phyloP scores from a whole-genome alignment of 1,284 basidiomycete species.

The Fomes fomentarius region DNA sequence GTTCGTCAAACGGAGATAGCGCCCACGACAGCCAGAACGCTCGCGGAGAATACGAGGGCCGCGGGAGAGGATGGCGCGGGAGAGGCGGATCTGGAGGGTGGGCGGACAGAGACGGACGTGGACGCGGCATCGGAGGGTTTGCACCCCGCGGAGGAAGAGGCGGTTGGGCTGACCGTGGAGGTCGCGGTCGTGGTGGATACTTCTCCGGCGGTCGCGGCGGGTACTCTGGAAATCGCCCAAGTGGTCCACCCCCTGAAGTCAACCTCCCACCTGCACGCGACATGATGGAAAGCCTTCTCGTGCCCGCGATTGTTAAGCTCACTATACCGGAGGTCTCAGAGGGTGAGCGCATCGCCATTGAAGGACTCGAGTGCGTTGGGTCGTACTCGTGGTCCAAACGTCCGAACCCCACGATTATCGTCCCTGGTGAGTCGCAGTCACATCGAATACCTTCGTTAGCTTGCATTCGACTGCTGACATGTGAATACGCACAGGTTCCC shows the following conservation, averaged over 20 bases:
- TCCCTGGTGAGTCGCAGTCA: conserved; percentile 54
- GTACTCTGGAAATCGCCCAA: not conserved
- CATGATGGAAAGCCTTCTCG: conserved; percentile 11
- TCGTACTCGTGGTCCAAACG: conserved; percentile 56
- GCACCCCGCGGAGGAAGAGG: not conserved
- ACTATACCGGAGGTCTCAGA: not conserved
- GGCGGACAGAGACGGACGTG: not conserved
- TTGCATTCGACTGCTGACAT: conserved; percentile 34
- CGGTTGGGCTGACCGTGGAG: not conserved
- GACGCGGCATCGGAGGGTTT: not conserved
- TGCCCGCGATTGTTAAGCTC: conserved; percentile 11
- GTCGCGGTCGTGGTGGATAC: no score
- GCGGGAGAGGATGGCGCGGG: not conserved
- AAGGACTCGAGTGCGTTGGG: conserved; percentile 44
- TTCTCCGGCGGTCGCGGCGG: no score
- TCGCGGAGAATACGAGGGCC: not conserved
- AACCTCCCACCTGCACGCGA: conserved; percentile 16
- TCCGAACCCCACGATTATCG: conserved; percentile 48
- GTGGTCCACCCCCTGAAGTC: not conserved
- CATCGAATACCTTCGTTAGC: conserved; percentile 35
- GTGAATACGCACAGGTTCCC: conserved; percentile 48
- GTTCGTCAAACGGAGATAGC: no score
- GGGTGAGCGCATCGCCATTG: conserved; percentile 12
- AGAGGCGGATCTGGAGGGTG: no score
- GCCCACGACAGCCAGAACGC: no score